These are phyloP conservation scores for Curvularia sp. DNA, from an alignment of 2,329 filamentous ascomycete species.

Conservation along the genomic window DNA sequence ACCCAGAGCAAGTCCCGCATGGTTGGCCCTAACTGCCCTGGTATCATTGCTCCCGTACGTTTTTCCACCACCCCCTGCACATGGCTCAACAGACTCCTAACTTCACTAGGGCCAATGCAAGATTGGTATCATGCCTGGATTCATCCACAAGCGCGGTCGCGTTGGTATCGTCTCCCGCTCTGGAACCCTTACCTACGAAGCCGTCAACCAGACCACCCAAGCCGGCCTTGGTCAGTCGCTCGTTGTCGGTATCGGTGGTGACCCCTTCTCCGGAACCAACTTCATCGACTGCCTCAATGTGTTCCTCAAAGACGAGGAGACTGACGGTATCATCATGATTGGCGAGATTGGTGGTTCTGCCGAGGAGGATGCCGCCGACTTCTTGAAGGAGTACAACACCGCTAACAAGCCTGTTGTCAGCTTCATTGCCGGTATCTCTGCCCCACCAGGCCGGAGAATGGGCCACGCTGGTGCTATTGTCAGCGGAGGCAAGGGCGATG, in stretches of 20 bases:
- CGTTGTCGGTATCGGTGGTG: conserved; percentile 96
- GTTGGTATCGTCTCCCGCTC: conserved; percentile 98
- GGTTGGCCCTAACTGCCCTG: conserved; percentile 97
- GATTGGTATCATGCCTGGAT: conserved; percentile 99
- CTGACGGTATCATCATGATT: conserved; percentile 99
- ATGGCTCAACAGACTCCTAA: conserved; percentile 24
- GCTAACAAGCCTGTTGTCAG: conserved; percentile 94
- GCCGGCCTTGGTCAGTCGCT: conserved; percentile 96
- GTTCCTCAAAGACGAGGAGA: conserved; percentile 94
- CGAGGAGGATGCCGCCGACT: conserved; percentile 98
- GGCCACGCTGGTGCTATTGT: conserved; percentile 99
- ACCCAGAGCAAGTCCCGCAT: conserved; percentile 96
- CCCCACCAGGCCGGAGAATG: conserved; percentile 95
- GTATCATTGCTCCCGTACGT: conserved; percentile 81
- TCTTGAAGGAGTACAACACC: conserved; percentile 90
- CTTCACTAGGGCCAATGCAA: conserved; percentile 86
- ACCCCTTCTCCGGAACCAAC: conserved; percentile 98
- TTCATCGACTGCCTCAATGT: conserved; percentile 99
- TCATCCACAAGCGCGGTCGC: conserved; percentile 99
- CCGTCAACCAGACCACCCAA: conserved; percentile 99
- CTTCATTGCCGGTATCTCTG: conserved; percentile 98
- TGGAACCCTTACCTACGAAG: conserved; percentile 98
- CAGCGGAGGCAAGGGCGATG: conserved; percentile 94
- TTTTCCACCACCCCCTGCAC: conserved; percentile 12
- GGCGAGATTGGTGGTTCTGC: conserved; percentile 97